Base-by-base conservation (phyloP, 2,329 filamentous ascomycete species). In the Plenodomus biglobosus region DNA sequence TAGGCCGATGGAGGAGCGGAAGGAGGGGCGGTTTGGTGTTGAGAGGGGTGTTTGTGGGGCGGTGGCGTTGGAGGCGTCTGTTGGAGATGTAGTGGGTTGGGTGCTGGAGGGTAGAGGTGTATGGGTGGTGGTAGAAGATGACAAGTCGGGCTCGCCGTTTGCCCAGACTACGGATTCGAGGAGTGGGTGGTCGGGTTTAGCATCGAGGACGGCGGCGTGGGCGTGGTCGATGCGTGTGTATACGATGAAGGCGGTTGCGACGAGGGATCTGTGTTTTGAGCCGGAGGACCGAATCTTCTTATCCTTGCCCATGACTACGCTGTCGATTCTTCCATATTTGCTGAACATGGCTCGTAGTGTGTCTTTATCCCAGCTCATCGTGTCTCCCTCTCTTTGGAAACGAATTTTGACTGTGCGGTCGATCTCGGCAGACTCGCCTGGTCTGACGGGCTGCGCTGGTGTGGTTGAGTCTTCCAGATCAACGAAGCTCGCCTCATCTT, bases 381-480 rank as follows among this genome's bases (percentile, higher is more conserved):
- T 61, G 0, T 66, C 68, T 15, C 74, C 78, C 49, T 81, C 77
- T 20, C 78, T 69, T 8, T 74, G 60, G 74, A 80, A 85, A 6
- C 80, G 78, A 11, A 84, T 72, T 58, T 81, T 84, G 52, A 85
- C 71, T 5, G 80, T 79, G 20, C 83, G 76, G 47, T 85, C 80
- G 38, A 82, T 69, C 43, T 83, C 81, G 3, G 62, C 36, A 3
- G 80, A 75, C 48, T 75, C 70, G 4, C 66, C 59, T 8, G 65
- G 57, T 19, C 47, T 54, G 10, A 58, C 45, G 6, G 46, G 48
- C 20, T 51, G 46, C 10, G 19, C 18, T 7, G 56, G 41, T 36
- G 64, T 65, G 1, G 55, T 56, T 18, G 42, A 59, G 17, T 72
- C 50, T 70, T 70, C 38, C 74, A 54, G 69, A 73, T 60, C 40